Percentiles rank a stretch among this genome's conserved stretches.
Conservation (phyloP, 1,284 basidiomycete genomes). For the Flammula alnicola region DNA sequence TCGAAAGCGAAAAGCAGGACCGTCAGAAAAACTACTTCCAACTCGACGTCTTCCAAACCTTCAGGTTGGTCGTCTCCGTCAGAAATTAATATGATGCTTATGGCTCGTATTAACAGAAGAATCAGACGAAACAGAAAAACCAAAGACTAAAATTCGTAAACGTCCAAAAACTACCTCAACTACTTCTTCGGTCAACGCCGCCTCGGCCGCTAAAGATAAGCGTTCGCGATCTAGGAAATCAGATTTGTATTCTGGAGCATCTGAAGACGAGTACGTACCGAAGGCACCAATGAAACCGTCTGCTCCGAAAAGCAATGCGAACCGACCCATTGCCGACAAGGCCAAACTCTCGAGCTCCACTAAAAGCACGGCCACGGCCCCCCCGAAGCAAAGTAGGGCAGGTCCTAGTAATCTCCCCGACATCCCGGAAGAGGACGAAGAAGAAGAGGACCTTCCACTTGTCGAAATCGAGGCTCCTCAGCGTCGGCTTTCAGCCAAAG, state of each 20-base stretch:
- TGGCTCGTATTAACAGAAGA: not conserved
- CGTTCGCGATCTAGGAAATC: constrained; percentile 4
- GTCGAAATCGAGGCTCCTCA: no score
- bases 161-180: not conserved
- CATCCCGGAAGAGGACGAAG: constrained; percentile 23
- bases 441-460: constrained; percentile 1
- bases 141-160: not conserved
- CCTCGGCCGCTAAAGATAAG: not conserved
- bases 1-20: constrained; percentile 1
- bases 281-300: no score
- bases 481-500: no score
- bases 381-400: not conserved
- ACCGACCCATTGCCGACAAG: no score
- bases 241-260: constrained; percentile 14
- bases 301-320: constrained; percentile 6
- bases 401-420: constrained; percentile 8
- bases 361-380: not conserved
- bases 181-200: not conserved
- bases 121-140: not conserved
- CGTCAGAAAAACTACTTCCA: not conserved
- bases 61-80: not conserved
- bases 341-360: not conserved
- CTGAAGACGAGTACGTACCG: constrained; percentile 18
- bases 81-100: not conserved
- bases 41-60: not conserved